phyloP scores from a whole-genome alignment of 169 alveolate species.

The Cryptosporidium sp. region DNA sequence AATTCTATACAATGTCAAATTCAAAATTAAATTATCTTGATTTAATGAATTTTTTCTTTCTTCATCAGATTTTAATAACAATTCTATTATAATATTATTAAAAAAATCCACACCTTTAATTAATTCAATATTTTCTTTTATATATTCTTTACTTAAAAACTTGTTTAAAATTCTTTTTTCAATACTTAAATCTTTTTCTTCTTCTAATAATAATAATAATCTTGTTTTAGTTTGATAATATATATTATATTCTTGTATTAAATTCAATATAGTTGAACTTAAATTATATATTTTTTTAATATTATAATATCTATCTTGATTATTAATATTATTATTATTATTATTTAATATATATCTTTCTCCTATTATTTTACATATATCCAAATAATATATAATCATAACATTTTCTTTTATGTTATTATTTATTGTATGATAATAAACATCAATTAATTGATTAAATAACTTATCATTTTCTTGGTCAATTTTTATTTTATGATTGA shows the following conservation, averaged over 20 bases:
- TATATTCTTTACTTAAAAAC: background rate
- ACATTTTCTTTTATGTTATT: slow-evolving; percentile 17
- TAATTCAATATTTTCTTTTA: background rate
- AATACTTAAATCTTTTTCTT: background rate
- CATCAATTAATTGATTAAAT: slow-evolving; percentile 52
- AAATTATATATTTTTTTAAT: slow-evolving; percentile 1
- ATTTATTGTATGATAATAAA: slow-evolving; percentile 24
- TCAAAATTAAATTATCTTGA: slow-evolving; percentile 1
- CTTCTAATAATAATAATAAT: background rate
- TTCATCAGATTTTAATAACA: background rate
- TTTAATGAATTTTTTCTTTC: background rate
- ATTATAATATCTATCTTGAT: too few relatives aligned
- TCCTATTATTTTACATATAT: slow-evolving; percentile 21
- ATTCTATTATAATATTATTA: background rate
- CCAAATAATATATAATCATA: slow-evolving; percentile 2
- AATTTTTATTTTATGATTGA: background rate
- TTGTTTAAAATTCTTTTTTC: slow-evolving; percentile 21
- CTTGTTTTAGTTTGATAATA: background rate
- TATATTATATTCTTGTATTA: background rate
- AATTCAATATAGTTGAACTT: slow-evolving; percentile 19
- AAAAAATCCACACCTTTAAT: background rate
- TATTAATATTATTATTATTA: background rate
- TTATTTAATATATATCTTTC: background rate
- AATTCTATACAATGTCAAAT: slow-evolving; percentile 15
- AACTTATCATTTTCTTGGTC: background rate